These are phyloP conservation scores for Hypomyces perniciosus DNA, from an alignment of 2,329 filamentous ascomycete genomes.

Conservation along the genomic window DNA sequence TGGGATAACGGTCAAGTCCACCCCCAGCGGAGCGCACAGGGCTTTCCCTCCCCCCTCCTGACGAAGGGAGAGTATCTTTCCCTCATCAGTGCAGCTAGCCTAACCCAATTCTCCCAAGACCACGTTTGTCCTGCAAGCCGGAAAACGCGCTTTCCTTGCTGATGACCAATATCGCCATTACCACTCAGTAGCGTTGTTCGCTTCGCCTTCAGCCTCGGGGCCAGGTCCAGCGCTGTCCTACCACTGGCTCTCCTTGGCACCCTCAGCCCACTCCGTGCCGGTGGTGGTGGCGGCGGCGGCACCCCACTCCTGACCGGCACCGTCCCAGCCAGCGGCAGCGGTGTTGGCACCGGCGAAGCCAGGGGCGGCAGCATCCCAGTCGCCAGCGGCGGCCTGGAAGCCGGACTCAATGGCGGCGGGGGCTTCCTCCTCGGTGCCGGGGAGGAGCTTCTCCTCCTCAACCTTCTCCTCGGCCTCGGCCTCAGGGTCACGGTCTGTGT, in stretches of 20 bases:
- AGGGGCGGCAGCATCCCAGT: constrained; percentile 80
- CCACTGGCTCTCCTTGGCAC: constrained; percentile 52
- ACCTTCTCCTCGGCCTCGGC: constrained; percentile 98
- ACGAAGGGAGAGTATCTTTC: constrained; percentile 81
- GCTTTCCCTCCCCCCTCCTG: constrained; percentile 71
- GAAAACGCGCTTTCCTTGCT: constrained; percentile 17
- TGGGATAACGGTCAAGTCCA: constrained; percentile 86
- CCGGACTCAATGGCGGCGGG: constrained; percentile 71
- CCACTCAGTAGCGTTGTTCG: constrained; percentile 10
- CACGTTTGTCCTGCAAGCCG: constrained; percentile 15
- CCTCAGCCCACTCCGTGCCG: constrained; percentile 61
- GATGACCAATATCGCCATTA: constrained; percentile 10
- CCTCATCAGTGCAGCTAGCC: constrained; percentile 87
- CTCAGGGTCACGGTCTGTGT: constrained; percentile 87
- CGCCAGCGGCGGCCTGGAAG: constrained; percentile 60
- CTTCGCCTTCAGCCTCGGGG: not conserved
- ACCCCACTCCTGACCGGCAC: constrained; percentile 58
- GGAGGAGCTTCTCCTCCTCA: constrained; percentile 83
- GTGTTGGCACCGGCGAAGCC: constrained; percentile 51
- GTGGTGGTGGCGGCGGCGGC: constrained; percentile 58
- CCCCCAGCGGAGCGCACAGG: constrained; percentile 79
- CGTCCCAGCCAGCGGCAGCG: constrained; percentile 50
- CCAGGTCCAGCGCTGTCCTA: constrained; percentile 28
- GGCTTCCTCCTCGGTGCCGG: constrained; percentile 79
- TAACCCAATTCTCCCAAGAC: constrained; percentile 34